phyloP scores from a whole-genome alignment of 352 stramenopile species.

The Globisporangium cystogenes region DNA sequence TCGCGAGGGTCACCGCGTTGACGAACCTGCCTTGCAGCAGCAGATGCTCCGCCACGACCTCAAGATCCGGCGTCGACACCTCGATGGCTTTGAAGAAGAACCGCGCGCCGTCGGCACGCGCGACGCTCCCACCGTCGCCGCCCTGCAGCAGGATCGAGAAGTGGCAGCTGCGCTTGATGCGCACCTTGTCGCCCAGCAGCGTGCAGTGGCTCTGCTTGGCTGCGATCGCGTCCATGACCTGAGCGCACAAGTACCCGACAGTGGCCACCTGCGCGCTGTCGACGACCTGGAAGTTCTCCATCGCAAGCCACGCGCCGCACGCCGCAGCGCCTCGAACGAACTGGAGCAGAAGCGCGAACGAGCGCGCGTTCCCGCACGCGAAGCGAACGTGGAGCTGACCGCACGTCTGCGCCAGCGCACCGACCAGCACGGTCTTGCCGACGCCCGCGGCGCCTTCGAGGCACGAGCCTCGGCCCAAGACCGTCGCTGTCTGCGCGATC shows the following conservation, averaged over 20 bases:
- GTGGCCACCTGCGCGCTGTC: slow-evolving; percentile 13
- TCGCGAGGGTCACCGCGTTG: slow-evolving; percentile 21
- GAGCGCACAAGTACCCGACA: slow-evolving; percentile 32
- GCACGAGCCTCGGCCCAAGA: slow-evolving; percentile 31
- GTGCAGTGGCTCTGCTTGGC: slow-evolving; percentile 33
- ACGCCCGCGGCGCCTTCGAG: slow-evolving; percentile 26
- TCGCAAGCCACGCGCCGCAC: slow-evolving; percentile 51
- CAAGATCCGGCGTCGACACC: slow-evolving; percentile 29
- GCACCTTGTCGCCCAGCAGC: slow-evolving; percentile 34
- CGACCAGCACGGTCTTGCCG: slow-evolving; percentile 44
- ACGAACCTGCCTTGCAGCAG: slow-evolving; percentile 31
- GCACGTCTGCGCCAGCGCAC: slow-evolving; percentile 35
- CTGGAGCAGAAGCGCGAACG: slow-evolving; percentile 25
- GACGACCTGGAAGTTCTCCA: slow-evolving; percentile 31
- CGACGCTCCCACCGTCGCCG: background rate
- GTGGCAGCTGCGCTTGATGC: slow-evolving; percentile 37
- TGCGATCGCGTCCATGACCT: slow-evolving; percentile 33
- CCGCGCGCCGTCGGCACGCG: slow-evolving; percentile 4
- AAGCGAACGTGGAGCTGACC: slow-evolving; percentile 41
- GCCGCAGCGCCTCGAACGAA: slow-evolving; percentile 48
- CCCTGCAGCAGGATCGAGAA: slow-evolving; percentile 18
- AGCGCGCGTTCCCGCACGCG: slow-evolving; percentile 22
- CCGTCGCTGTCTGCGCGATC: slow-evolving; percentile 31
- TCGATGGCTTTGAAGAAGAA: slow-evolving; percentile 40
- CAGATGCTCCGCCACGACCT: slow-evolving; percentile 35